Percentiles rank a stretch among this genome's conserved stretches.
phyloP scores from a whole-genome alignment of 345 rosid species.

The Turritis glabra region DNA sequence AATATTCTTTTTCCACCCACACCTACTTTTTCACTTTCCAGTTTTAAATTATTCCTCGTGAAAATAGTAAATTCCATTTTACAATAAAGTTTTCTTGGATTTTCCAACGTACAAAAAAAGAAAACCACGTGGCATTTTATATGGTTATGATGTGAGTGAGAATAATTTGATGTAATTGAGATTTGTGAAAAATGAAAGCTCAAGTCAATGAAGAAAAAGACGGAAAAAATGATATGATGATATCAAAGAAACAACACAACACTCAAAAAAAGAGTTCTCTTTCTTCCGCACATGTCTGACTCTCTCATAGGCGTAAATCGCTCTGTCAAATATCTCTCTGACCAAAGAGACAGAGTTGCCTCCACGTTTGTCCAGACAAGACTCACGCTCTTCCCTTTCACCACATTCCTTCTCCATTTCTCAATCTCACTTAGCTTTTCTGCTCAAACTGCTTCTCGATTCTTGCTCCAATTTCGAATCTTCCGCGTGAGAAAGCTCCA shows the following conservation, averaged over 20 bases:
- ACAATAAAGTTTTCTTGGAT: background rate
- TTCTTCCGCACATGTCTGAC: constrained; percentile 28
- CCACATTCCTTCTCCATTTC: constrained; percentile 19
- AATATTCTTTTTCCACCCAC: background rate
- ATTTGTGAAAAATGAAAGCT: background rate
- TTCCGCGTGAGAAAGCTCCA: background rate
- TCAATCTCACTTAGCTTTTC: constrained; percentile 18
- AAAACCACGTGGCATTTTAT: background rate
- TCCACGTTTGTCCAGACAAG: constrained; percentile 73
- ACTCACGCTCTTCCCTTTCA: constrained; percentile 41
- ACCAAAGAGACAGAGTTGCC: constrained; percentile 51
- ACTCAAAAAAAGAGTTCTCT: background rate
- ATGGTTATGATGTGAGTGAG: background rate
- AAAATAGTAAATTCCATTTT: background rate
- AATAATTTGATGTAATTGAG: constrained; percentile 24
- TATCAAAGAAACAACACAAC: constrained; percentile 3
- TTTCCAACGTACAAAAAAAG: background rate
- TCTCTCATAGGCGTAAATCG: constrained; percentile 1
- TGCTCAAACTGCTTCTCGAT: background rate
- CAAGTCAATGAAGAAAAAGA: constrained; percentile 35
- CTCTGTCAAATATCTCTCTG: constrained; percentile 31
- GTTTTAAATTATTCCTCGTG: background rate
- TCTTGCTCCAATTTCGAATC: constrained; percentile 24
- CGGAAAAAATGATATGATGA: constrained; percentile 5
- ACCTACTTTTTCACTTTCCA: background rate